Evolutionary conservation across 2,329 filamentous ascomycete genomes (phyloP).

Genomic region (Chaetothyriales sp.): DNA sequence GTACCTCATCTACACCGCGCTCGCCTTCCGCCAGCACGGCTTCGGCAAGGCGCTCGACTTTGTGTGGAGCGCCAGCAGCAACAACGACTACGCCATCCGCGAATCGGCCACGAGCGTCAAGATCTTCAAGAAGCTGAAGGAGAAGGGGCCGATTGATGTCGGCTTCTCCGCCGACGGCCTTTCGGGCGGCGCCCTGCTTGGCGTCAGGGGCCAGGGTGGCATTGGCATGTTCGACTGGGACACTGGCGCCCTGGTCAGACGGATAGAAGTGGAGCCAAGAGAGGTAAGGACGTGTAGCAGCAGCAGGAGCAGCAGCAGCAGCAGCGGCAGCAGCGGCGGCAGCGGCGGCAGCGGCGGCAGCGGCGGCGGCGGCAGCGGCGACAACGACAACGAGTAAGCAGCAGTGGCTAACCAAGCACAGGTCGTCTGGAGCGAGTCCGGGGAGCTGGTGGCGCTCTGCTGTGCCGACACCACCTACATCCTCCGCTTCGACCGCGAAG

Average conservation of each 20-base stretch:
- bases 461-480: slow-evolving; percentile 96
- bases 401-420: slow-evolving; percentile 22
- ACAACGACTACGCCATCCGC: slow-evolving; percentile 94
- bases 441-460: slow-evolving; percentile 80
- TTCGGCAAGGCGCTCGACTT: slow-evolving; percentile 95
- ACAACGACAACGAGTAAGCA: background rate
- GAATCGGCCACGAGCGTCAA: slow-evolving; percentile 86
- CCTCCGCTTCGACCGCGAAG: slow-evolving; percentile 77
- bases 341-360: too few relatives aligned
- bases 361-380: too few relatives aligned
- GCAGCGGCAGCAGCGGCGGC: too few relatives aligned
- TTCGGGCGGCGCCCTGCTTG: slow-evolving; percentile 75
- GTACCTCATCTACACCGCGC: slow-evolving; percentile 96
- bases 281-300: slow-evolving; percentile 31
- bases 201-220: slow-evolving; percentile 87
- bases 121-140: slow-evolving; percentile 94
- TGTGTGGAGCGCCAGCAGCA: slow-evolving; percentile 91
- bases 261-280: slow-evolving; percentile 68
- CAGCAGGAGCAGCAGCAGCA: background rate
- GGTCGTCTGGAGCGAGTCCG: slow-evolving; percentile 96
- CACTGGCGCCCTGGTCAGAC: slow-evolving; percentile 70
- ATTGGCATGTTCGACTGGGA: slow-evolving; percentile 97
- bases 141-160: slow-evolving; percentile 75
- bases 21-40: slow-evolving; percentile 93
- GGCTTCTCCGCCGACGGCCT: slow-evolving; percentile 91